Evolutionary conservation across 371 early-diverging fungal species (phyloP).

Genomic region (Blakeslea trispora): DNA sequence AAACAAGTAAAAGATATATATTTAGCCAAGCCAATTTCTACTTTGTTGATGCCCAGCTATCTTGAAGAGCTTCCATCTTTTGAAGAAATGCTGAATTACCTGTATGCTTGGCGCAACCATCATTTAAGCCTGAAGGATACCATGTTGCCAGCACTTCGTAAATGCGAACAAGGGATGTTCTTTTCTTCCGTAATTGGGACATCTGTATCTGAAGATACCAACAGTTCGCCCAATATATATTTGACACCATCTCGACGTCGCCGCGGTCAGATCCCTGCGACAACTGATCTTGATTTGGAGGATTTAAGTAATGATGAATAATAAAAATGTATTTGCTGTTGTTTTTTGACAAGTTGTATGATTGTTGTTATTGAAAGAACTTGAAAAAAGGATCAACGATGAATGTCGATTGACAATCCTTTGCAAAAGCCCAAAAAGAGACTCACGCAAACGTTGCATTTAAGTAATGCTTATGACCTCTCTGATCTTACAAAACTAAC

Average conservation of each 20-base stretch:
- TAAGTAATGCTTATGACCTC: not conserved
- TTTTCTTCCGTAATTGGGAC: slow-evolving; percentile 4
- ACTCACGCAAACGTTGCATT: slow-evolving; percentile 4
- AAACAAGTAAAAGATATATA: slow-evolving; percentile 4
- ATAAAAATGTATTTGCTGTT: slow-evolving; percentile 8
- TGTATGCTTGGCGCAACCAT: slow-evolving; percentile 6
- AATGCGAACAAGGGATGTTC: slow-evolving; percentile 8
- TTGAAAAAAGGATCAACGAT: slow-evolving; percentile 9
- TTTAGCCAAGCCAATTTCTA: slow-evolving; percentile 8
- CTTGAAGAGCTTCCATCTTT: not conserved
- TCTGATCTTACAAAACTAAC: not conserved
- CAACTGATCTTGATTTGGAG: slow-evolving; percentile 5
- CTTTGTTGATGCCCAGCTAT: slow-evolving; percentile 5
- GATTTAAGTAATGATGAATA: slow-evolving; percentile 7
- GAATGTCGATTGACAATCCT: slow-evolving; percentile 5
- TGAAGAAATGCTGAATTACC: not conserved
- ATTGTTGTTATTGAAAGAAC: slow-evolving; percentile 10
- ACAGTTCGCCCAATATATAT: slow-evolving; percentile 6
- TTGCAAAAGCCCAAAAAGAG: slow-evolving; percentile 10
- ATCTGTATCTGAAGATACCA: slow-evolving; percentile 5
- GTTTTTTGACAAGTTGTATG: slow-evolving; percentile 9
- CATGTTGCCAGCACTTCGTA: slow-evolving; percentile 9
- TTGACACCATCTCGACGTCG: slow-evolving; percentile 3
- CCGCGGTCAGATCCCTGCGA: slow-evolving; percentile 1
- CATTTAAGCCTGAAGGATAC: slow-evolving; percentile 6